A percentile compares a stretch with the other conserved stretches of the same genome.
Conservation (phyloP, 345 rosid genomes). For the rapeseed (Brassica napus) region DNA sequence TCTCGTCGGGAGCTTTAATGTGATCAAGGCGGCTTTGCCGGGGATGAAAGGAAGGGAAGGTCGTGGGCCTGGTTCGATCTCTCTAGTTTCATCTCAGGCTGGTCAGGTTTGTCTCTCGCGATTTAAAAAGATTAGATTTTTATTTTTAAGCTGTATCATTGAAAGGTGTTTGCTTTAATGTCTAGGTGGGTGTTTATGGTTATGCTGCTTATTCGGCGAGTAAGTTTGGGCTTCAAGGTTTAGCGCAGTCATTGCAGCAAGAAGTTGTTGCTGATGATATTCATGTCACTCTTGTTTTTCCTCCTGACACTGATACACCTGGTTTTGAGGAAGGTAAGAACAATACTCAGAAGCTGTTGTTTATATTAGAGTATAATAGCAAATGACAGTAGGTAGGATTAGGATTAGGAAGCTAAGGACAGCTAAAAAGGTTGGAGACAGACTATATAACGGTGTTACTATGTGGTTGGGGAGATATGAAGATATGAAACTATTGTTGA, state of each 20-base stretch:
- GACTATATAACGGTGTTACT: slow-evolving; percentile 2
- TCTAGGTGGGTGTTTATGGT: slow-evolving; percentile 84
- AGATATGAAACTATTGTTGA: slow-evolving; percentile 13
- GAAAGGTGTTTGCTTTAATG: background rate
- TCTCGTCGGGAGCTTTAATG: slow-evolving; percentile 75
- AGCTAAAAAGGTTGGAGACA: background rate
- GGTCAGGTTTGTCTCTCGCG: slow-evolving; percentile 63
- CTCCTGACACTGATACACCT: slow-evolving; percentile 87
- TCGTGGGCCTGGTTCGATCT: slow-evolving; percentile 58
- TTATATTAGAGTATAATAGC: background rate
- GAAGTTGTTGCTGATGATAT: slow-evolving; percentile 78
- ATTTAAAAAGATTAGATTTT: background rate
- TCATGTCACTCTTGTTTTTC: slow-evolving; percentile 74
- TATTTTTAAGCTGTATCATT: no score
- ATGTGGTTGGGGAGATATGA: slow-evolving; percentile 16
- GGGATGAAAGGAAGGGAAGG: slow-evolving; percentile 60
- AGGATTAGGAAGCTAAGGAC: background rate
- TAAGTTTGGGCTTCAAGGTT: slow-evolving; percentile 81
- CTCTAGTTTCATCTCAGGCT: slow-evolving; percentile 83
- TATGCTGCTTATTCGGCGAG: slow-evolving; percentile 85
- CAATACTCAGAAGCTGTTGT: background rate
- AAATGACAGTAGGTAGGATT: slow-evolving; percentile 14
- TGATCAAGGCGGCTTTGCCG: slow-evolving; percentile 84
- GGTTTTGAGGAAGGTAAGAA: slow-evolving; percentile 67
- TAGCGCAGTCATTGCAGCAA: slow-evolving; percentile 93